Conservation (phyloP, 2,329 filamentous ascomycete species). For the Neonectria sp. region DNA sequence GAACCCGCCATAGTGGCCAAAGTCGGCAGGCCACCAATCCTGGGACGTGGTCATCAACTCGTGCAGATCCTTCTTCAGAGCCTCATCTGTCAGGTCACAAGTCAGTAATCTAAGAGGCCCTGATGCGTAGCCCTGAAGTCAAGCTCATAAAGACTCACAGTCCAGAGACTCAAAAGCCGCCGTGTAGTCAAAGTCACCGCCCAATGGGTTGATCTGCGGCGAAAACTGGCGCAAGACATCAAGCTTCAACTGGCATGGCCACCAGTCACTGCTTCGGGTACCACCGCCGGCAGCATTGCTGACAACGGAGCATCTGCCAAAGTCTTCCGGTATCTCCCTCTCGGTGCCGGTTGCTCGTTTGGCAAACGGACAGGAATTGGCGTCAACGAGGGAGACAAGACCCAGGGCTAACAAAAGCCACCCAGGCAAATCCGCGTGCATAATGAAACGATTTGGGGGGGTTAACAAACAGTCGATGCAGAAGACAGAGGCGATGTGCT, state of each 20-base stretch:
- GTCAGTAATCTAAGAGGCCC: neutral
- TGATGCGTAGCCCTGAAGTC: no score
- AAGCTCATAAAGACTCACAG: slow-evolving; percentile 57
- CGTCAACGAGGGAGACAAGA: slow-evolving; percentile 35
- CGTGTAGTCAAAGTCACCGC: slow-evolving; percentile 79
- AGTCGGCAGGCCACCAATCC: slow-evolving; percentile 87
- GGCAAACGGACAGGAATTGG: slow-evolving; percentile 38
- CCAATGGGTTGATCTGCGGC: slow-evolving; percentile 73
- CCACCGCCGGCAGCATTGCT: slow-evolving; percentile 72
- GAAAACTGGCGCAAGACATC: slow-evolving; percentile 83
- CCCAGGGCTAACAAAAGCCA: slow-evolving; percentile 40
- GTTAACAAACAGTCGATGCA: neutral
- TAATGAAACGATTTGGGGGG: slow-evolving; percentile 6
- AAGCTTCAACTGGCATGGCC: slow-evolving; percentile 78
- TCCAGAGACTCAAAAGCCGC: slow-evolving; percentile 78
- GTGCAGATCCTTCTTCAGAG: slow-evolving; percentile 81
- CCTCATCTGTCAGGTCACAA: slow-evolving; percentile 57
- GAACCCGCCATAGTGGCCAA: slow-evolving; percentile 85
- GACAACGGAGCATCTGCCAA: slow-evolving; percentile 36
- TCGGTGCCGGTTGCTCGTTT: slow-evolving; percentile 32
- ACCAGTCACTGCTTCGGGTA: slow-evolving; percentile 80
- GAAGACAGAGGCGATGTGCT: neutral
- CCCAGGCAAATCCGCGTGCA: slow-evolving; percentile 33
- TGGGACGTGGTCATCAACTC: slow-evolving; percentile 83
- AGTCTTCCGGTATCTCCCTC: slow-evolving; percentile 37